Percentiles rank a stretch among this genome's conserved stretches.
These are phyloP conservation scores for Dictyostelium intermedium DNA, from an alignment of 78 protist genomes.

Conservation along the genomic window DNA sequence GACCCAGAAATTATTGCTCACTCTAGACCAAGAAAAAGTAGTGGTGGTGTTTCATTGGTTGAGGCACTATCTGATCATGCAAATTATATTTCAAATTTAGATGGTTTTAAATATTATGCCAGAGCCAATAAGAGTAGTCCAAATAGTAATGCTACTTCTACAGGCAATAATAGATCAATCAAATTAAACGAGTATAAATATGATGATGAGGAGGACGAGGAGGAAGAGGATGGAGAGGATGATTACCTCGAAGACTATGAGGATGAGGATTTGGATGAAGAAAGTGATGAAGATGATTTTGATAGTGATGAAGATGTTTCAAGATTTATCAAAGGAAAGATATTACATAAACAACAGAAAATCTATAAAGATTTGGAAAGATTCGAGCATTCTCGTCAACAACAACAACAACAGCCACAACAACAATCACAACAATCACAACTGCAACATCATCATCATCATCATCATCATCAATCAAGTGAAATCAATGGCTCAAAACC, in stretches of 20 bases:
- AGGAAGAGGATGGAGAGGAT: neutral
- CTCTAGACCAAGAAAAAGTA: slow-evolving; percentile 23
- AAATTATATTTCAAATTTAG: slow-evolving; percentile 12
- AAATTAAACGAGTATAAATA: slow-evolving; percentile 3
- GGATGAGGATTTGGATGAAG: slow-evolving; percentile 32
- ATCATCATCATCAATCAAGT: neutral
- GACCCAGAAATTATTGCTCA: neutral
- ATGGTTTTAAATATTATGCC: neutral
- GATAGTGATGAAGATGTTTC: slow-evolving; percentile 39
- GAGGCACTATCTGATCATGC: slow-evolving; percentile 9
- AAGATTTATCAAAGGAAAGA: neutral
- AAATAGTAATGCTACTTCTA: neutral
- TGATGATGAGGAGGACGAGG: neutral
- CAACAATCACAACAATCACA: neutral
- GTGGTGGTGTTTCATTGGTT: neutral
- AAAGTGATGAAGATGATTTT: slow-evolving; percentile 32
- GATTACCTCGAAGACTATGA: neutral
- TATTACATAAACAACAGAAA: slow-evolving; percentile 19
- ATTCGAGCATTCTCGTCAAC: neutral
- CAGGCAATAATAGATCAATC: neutral
- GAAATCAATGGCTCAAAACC: neutral
- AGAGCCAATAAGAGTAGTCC: neutral
- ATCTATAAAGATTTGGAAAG: slow-evolving; percentile 21
- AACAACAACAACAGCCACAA: neutral
- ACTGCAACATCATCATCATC: neutral